Percentiles rank a stretch among this genome's conserved stretches.
Conservation (phyloP, 2,329 filamentous ascomycete genomes). For the Coleophoma eucalyptorum region DNA sequence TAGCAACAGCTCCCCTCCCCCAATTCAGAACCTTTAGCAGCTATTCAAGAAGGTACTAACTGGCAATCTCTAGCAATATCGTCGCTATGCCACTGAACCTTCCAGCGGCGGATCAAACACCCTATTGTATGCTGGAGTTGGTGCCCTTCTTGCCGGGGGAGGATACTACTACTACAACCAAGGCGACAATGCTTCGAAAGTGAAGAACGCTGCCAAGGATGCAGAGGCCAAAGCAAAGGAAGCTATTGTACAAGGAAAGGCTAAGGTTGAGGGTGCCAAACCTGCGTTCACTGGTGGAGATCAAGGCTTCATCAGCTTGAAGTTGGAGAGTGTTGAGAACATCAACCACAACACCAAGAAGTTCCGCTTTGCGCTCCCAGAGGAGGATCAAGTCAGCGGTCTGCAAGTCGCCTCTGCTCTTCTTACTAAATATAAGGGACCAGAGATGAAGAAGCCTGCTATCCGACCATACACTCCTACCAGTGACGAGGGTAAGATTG, state of each 20-base stretch:
- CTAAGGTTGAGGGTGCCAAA: conserved; percentile 26
- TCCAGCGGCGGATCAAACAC: conserved; percentile 46
- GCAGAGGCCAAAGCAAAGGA: conserved; percentile 51
- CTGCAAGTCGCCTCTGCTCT: conserved; percentile 80
- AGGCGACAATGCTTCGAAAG: conserved; percentile 46
- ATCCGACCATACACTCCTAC: conserved; percentile 91
- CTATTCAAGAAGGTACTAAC: conserved; percentile 5
- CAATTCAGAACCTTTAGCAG: neutral
- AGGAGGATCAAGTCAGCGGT: conserved; percentile 80
- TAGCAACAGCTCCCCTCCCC: conserved; percentile 4
- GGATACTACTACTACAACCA: conserved; percentile 50
- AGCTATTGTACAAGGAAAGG: conserved; percentile 25
- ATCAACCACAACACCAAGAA: conserved; percentile 96
- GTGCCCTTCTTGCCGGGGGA: conserved; percentile 52
- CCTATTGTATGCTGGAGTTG: conserved; percentile 57
- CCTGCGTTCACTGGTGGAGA: conserved; percentile 74
- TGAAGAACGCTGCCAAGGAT: conserved; percentile 50
- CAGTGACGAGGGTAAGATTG: conserved; percentile 70
- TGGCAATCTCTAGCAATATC: conserved; percentile 46
- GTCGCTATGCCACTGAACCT: conserved; percentile 69
- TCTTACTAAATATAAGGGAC: conserved; percentile 86
- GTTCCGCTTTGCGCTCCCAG: conserved; percentile 82
- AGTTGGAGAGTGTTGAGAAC: conserved; percentile 72
- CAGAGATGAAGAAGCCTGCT: conserved; percentile 78
- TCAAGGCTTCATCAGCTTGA: conserved; percentile 82